A percentile compares a stretch with the other conserved stretches of the same genome.
phyloP scores from a whole-genome alignment of 2,329 filamentous ascomycete genomes.

The Pezicula neosporulosa region DNA sequence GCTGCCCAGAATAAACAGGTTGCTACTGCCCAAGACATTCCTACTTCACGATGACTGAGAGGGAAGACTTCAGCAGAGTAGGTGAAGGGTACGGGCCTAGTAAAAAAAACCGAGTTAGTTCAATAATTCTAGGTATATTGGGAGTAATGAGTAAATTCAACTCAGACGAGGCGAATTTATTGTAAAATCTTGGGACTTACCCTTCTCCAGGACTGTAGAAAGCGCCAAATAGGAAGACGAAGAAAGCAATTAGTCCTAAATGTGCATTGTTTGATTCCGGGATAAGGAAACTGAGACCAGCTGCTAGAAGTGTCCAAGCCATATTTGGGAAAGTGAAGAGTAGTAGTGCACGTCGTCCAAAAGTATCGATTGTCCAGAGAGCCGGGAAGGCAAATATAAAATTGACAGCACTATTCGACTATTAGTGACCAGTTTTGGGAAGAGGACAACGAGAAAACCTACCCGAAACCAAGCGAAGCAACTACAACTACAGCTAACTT shows the following conservation, averaged over 20 bases:
- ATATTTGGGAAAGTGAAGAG: slow-evolving; percentile 66
- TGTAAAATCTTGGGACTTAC: too few species aligned
- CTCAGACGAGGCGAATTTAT: too few species aligned
- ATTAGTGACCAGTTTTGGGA: background rate
- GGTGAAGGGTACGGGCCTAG: slow-evolving; percentile 51
- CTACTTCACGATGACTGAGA: slow-evolving; percentile 59
- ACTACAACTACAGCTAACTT: slow-evolving; percentile 56
- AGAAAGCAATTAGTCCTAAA: slow-evolving; percentile 53
- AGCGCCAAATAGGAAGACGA: slow-evolving; percentile 62
- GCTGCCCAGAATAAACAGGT: slow-evolving; percentile 58
- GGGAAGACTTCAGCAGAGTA: slow-evolving; percentile 64
- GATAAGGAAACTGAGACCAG: slow-evolving; percentile 57
- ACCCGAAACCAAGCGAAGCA: slow-evolving; percentile 59
- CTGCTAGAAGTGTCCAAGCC: slow-evolving; percentile 63
- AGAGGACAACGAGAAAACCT: background rate
- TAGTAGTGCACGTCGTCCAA: slow-evolving; percentile 58
- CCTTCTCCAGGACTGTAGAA: slow-evolving; percentile 66
- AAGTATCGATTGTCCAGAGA: slow-evolving; percentile 62
- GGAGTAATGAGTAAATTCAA: too few species aligned
- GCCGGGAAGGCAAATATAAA: slow-evolving; percentile 58
- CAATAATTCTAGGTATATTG: too few species aligned
- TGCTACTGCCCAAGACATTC: slow-evolving; percentile 61
- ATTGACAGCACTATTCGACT: slow-evolving; percentile 50
- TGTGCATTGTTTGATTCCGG: slow-evolving; percentile 34
- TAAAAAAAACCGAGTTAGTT: too few species aligned